These are phyloP conservation scores for Piper betle DNA, from an alignment of 164 flowering plant species.

Conservation along the genomic window DNA sequence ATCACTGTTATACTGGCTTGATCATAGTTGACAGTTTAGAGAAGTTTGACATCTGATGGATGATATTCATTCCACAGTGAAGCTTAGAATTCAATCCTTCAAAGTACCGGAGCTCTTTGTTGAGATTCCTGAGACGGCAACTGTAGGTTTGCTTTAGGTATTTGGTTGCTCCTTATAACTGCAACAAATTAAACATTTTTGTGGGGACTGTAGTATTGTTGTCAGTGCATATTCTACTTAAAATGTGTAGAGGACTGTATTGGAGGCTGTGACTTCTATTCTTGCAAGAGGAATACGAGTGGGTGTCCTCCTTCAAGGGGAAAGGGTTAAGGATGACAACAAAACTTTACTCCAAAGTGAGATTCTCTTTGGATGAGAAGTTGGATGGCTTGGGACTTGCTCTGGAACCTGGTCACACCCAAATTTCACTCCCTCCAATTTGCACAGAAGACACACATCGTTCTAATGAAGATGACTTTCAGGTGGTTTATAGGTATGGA, in stretches of 20 bases:
- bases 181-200: not conserved
- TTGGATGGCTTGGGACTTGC: conserved; percentile 62
- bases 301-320: conserved; percentile 78
- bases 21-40: too few relatives aligned
- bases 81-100: conserved; percentile 87
- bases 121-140: conserved; percentile 85
- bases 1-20: too few relatives aligned
- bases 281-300: conserved; percentile 70
- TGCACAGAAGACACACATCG: conserved; percentile 24
- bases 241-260: conserved; percentile 52
- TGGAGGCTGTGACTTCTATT: conserved; percentile 83
- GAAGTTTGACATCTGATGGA: too few relatives aligned
- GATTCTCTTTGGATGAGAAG: conserved; percentile 46
- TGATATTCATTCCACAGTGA: conserved; percentile 42
- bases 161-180: conserved; percentile 1
- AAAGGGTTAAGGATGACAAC: conserved; percentile 73
- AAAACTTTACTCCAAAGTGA: conserved; percentile 72
- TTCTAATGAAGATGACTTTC: conserved; percentile 22
- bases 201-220: too few relatives aligned
- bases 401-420: conserved; percentile 55
- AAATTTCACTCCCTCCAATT: conserved; percentile 17
- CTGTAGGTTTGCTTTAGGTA: conserved; percentile 94
- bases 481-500: conserved; percentile 47
- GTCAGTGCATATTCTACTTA: not conserved
- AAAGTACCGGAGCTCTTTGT: conserved; percentile 87